Evolutionary conservation across 2,329 filamentous ascomycete species (phyloP).

Genomic region (Cyclaneusma minus): DNA sequence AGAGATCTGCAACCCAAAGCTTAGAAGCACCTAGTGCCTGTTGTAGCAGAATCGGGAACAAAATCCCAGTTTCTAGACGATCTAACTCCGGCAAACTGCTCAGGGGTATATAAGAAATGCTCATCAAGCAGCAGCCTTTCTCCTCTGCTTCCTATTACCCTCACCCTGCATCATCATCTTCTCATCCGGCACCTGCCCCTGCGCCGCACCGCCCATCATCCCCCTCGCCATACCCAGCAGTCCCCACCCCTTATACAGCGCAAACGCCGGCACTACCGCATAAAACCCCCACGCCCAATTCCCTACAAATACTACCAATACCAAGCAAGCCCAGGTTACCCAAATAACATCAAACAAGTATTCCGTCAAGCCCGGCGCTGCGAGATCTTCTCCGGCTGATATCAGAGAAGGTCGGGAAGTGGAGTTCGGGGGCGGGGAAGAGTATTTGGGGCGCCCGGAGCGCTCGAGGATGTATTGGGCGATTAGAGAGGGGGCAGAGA

Average conservation of each 20-base stretch:
- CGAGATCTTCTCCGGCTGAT: constrained; percentile 73
- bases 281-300: constrained; percentile 62
- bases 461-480: constrained; percentile 80
- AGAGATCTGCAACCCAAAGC: too few relatives aligned
- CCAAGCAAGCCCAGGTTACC: constrained; percentile 72
- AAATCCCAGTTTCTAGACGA: too few relatives aligned
- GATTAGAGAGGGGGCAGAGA: constrained; percentile 59
- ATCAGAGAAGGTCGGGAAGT: constrained; percentile 47
- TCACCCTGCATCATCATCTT: too few relatives aligned
- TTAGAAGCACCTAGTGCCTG: too few relatives aligned
- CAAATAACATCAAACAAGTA: constrained; percentile 97
- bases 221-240: constrained; percentile 18
- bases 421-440: constrained; percentile 30
- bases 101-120: too few relatives aligned
- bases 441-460: constrained; percentile 64
- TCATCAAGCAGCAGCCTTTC: constrained; percentile 14
- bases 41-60: too few relatives aligned
- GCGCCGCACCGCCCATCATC: constrained; percentile 17
- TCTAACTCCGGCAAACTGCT: too few relatives aligned
- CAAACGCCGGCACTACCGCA: constrained; percentile 16
- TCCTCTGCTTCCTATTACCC: constrained; percentile 18
- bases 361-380: constrained; percentile 77
- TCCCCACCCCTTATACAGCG: constrained; percentile 17
- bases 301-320: constrained; percentile 61
- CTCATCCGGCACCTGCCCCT: constrained; percentile 12